phyloP scores from a whole-genome alignment of 257 asterid species.

The Asclepias syriaca region DNA sequence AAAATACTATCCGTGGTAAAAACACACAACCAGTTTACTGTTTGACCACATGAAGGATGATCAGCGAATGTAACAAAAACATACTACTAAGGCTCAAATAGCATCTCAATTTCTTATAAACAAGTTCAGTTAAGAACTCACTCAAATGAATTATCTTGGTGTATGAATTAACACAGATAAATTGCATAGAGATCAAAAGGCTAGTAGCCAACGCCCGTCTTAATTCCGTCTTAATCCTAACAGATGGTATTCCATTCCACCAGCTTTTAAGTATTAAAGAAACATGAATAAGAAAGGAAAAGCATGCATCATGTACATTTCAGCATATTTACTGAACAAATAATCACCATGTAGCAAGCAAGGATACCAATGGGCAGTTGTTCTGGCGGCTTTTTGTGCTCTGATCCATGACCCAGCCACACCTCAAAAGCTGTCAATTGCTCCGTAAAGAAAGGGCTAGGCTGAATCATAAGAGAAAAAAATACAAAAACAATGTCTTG shows the following conservation, averaged over 20 bases:
- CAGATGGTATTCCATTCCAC: background rate
- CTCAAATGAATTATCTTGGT: background rate
- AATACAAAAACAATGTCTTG: background rate
- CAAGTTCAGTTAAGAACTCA: background rate
- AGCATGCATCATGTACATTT: conserved; percentile 1
- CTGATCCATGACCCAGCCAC: conserved; percentile 99
- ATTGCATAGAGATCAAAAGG: background rate
- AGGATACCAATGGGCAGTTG: conserved; percentile 65
- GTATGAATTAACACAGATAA: background rate
- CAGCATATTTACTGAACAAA: conserved; percentile 5
- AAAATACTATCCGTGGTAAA: background rate
- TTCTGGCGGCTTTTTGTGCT: conserved; percentile 90
- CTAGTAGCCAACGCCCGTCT: background rate
- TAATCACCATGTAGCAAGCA: conserved; percentile 13
- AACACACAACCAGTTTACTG: background rate
- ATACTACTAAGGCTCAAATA: background rate
- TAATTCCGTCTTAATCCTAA: background rate
- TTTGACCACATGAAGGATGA: background rate
- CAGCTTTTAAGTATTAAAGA: background rate
- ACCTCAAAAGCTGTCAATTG: conserved; percentile 97
- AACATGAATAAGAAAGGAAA: background rate
- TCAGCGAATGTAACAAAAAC: background rate
- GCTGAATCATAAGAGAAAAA: conserved; percentile 43
- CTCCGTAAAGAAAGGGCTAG: conserved; percentile 79
- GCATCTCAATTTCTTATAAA: background rate